Conservation (phyloP, 306 rosid genomes). For the Abrus pulchellus region DNA sequence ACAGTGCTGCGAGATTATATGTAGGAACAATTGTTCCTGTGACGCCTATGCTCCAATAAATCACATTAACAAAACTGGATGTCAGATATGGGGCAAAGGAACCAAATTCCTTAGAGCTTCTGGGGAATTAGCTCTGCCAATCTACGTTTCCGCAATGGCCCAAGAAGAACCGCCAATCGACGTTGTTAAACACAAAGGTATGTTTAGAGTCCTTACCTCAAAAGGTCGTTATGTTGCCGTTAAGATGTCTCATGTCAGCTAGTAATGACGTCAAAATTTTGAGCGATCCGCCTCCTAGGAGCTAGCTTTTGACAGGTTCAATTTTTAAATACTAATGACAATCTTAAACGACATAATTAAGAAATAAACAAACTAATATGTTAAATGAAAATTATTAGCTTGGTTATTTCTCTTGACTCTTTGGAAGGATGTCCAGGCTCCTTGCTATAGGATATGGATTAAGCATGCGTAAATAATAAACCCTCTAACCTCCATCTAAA, state of each 20-base stretch:
- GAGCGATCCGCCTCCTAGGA: no score
- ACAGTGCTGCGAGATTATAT: slow-evolving; percentile 43
- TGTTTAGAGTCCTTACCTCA: neutral
- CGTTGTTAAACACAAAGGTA: neutral
- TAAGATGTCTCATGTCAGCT: no score
- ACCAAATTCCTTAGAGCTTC: neutral
- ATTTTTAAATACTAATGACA: no score
- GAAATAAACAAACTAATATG: no score
- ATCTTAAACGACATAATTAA: no score
- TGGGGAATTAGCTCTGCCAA: neutral
- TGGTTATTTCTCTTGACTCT: neutral
- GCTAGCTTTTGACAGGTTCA: no score
- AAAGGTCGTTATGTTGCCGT: no score
- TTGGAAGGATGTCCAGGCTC: neutral
- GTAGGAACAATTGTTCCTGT: slow-evolving; percentile 50
- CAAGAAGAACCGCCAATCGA: neutral
- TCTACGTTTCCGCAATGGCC: slow-evolving; percentile 1
- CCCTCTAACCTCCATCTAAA: slow-evolving; percentile 1
- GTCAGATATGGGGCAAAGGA: slow-evolving; percentile 50
- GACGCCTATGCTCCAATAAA: slow-evolving; percentile 32
- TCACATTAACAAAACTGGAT: slow-evolving; percentile 32
- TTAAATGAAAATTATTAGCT: no score
- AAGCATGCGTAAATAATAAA: neutral
- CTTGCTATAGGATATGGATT: neutral
- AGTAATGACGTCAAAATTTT: no score